These are phyloP conservation scores for Colletotrichum neosansevieriae DNA, from an alignment of 2,329 filamentous ascomycete genomes.

Conservation along the genomic window DNA sequence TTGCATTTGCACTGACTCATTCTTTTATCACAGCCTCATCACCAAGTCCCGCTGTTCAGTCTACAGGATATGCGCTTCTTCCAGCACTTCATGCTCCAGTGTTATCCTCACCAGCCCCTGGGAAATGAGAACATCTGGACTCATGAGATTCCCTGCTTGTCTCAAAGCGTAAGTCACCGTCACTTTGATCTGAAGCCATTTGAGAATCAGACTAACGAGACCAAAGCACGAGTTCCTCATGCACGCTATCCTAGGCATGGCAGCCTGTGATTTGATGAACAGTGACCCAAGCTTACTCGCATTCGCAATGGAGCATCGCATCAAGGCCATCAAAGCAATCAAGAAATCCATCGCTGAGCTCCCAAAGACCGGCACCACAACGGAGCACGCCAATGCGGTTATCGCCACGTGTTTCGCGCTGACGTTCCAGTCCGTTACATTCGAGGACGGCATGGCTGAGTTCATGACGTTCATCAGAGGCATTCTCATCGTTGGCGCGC, in stretches of 20 bases:
- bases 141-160: slow-evolving; percentile 74
- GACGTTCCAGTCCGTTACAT: slow-evolving; percentile 68
- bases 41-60: slow-evolving; percentile 69
- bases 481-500: slow-evolving; percentile 65
- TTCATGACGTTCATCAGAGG: slow-evolving; percentile 72
- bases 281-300: slow-evolving; percentile 64
- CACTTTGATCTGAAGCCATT: background rate
- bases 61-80: slow-evolving; percentile 77
- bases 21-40: slow-evolving; percentile 58
- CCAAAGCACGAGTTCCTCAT: slow-evolving; percentile 73
- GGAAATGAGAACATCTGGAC: slow-evolving; percentile 76
- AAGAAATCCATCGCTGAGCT: slow-evolving; percentile 64
- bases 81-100: slow-evolving; percentile 73
- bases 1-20: slow-evolving; percentile 14
- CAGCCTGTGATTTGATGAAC: slow-evolving; percentile 73
- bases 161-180: slow-evolving; percentile 66
- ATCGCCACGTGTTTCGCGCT: slow-evolving; percentile 70
- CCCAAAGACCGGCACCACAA: slow-evolving; percentile 53
- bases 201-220: background rate
- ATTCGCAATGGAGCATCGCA: slow-evolving; percentile 72
- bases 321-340: slow-evolving; percentile 73
- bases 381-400: slow-evolving; percentile 69
- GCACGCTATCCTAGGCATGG: slow-evolving; percentile 76
- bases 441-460: slow-evolving; percentile 70
- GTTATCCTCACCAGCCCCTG: slow-evolving; percentile 73